Base-by-base conservation (phyloP, 2,329 filamentous ascomycete genomes). In the Aspergillus neotritici region DNA sequence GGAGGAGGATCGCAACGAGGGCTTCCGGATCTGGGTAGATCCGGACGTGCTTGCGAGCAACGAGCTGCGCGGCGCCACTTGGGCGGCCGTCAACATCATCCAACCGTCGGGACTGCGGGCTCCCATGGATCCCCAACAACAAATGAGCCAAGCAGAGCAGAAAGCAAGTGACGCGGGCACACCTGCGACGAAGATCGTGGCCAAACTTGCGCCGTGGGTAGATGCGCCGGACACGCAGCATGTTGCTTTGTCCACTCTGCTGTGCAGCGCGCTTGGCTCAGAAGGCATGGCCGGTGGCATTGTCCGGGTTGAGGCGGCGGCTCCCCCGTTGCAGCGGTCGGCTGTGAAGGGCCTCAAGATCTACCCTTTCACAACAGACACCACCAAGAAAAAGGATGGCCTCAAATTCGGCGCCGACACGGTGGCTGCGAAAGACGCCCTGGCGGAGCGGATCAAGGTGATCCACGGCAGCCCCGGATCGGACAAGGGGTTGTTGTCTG, bases 391-490 rank as follows among this genome's bases (percentile, higher is more conserved):
- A 31, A 77, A 74, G 30, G 76, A 83, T 35, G 84, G 84, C 0
- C 73, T 96, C 15, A 88, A 82, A 55, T 94, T 97, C 60, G 91
- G 91, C 4, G 87, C 89, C 11, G 88, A 95, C 55, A 86, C 87
- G 0, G 87, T 87, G 55, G 79, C 85, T 5, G 87, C 93, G 53
- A 83, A 83, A 40, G 87, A 94, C 58, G 87, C 89, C 7, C 48
- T 71, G 53, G 81, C 82, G 3, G 84, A 84, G 57, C 79, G 80
- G 34, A 82, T 95, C 48, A 79, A 80, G 49, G 77, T 82, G 9
- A 77, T 87, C 3, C 93, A 93, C 54, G 78, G 80, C 14, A 75
- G 73, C 25, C 62, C 72, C 25, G 76, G 73, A 31, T 71, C 70
- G 0, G 77, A 78, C 15, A 67, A 72, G 34, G 81, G 84, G 1